phyloP scores from a whole-genome alignment of 129 eudicot species.

The Saposhnikovia divaricata region DNA sequence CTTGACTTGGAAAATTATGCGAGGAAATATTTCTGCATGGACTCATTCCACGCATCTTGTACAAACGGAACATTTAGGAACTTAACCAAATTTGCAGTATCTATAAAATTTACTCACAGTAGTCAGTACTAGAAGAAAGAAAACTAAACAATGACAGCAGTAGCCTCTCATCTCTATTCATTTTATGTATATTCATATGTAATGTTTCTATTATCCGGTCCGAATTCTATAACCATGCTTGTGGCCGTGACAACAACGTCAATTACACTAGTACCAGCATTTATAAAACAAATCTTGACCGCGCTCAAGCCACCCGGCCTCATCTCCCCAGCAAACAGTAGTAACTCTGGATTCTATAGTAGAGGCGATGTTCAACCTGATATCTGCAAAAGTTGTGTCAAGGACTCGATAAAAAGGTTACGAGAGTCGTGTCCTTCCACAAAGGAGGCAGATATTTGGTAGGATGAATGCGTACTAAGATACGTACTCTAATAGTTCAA shows the following conservation, averaged over 20 bases:
- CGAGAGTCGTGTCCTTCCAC: constrained; percentile 19
- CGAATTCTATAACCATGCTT: background rate
- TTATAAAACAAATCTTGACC: constrained; percentile 13
- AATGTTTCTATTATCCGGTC: background rate
- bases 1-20: no score
- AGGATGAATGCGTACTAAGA: constrained; percentile 37
- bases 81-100: no score
- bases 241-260: background rate
- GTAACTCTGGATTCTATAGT: constrained; percentile 27
- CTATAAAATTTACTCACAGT: no score
- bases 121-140: no score
- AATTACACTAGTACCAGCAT: constrained; percentile 4
- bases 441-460: constrained; percentile 24
- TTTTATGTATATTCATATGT: background rate
- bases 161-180: background rate
- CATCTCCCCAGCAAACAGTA: constrained; percentile 5
- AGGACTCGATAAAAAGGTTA: background rate
- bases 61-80: no score
- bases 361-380: constrained; percentile 24
- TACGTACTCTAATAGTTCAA: constrained; percentile 26
- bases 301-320: background rate
- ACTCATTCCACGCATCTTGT: no score
- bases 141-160: background rate
- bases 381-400: constrained; percentile 19
- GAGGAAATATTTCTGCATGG: no score